Percentiles rank a stretch among this genome's conserved stretches.
Conservation (phyloP, 805 yeast genomes). For the Starmerella apis region DNA sequence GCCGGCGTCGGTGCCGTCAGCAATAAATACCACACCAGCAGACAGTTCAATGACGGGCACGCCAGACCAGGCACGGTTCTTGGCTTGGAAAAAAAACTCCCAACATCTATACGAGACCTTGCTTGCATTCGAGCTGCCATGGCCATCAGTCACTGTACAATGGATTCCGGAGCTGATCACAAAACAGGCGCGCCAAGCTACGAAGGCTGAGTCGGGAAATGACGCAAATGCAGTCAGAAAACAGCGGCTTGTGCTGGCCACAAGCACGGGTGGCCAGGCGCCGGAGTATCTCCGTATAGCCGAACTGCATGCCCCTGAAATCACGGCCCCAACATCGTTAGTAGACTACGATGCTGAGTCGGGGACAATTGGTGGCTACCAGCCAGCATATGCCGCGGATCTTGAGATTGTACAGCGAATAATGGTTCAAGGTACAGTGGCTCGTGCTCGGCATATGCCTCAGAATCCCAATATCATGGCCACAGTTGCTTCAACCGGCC, state of each 20-base stretch:
- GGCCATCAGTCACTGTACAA: conserved; percentile 55
- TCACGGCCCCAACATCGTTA: conserved; percentile 22
- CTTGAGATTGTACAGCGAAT: conserved; percentile 46
- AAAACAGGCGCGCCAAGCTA: not conserved
- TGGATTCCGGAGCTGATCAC: conserved; percentile 49
- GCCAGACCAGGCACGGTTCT: conserved; percentile 31
- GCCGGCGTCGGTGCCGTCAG: no score
- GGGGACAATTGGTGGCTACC: conserved; percentile 31
- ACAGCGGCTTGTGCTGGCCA: conserved; percentile 43
- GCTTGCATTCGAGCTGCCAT: conserved; percentile 43
- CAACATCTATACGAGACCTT: conserved; percentile 46
- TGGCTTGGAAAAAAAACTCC: conserved; percentile 53
- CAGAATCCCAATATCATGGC: conserved; percentile 79
- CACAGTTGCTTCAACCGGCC: conserved; percentile 56
- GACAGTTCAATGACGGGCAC: not conserved
- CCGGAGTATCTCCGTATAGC: conserved; percentile 40
- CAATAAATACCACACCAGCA: no score
- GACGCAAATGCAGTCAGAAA: conserved; percentile 30
- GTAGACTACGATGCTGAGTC: conserved; percentile 34
- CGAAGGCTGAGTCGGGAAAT: conserved; percentile 7
- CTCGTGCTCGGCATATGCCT: conserved; percentile 64
- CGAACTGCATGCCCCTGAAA: conserved; percentile 28
- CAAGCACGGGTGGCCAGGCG: conserved; percentile 51
- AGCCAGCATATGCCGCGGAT: conserved; percentile 30
- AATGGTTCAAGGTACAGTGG: conserved; percentile 62